Evolutionary conservation across 345 rosid genomes (phyloP).

Genomic region (Eucalyptus viminalis): DNA sequence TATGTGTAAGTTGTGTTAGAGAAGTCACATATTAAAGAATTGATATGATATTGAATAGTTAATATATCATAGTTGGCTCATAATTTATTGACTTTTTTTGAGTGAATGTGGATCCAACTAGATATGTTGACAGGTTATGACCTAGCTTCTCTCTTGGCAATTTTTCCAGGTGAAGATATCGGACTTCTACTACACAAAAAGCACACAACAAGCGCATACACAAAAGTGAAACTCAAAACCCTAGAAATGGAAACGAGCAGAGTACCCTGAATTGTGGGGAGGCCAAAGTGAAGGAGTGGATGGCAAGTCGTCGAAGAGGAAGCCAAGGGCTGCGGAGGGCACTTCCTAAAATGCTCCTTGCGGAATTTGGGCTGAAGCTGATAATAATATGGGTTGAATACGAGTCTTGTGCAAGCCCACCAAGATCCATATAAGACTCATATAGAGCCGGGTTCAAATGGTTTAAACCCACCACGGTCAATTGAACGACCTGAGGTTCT

Average conservation of each 20-base stretch:
- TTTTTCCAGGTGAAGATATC: no score
- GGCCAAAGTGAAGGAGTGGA: not conserved
- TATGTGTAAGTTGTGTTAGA: accelerated
- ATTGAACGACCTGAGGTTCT: no score
- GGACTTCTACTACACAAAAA: accelerated
- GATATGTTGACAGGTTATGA: accelerated
- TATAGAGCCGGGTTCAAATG: not conserved
- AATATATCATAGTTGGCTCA: accelerated
- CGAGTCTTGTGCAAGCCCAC: no score
- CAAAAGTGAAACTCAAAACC: not conserved
- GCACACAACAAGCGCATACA: not conserved
- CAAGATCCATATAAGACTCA: not conserved
- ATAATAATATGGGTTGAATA: no score
- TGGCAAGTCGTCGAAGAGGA: not conserved
- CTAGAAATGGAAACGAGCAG: not conserved
- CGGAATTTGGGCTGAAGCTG: no score
- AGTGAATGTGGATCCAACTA: accelerated
- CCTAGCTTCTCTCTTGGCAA: accelerated
- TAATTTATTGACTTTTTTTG: accelerated
- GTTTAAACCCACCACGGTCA: no score
- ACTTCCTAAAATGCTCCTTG: no score
- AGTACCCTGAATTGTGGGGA: not conserved
- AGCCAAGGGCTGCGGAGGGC: no score
- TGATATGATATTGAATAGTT: accelerated
- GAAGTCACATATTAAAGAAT: accelerated